Percentiles rank a stretch among this genome's conserved stretches.
phyloP scores from a whole-genome alignment of 495 filamentous ascomycete genomes.

The Penicillium dipodomyicola region DNA sequence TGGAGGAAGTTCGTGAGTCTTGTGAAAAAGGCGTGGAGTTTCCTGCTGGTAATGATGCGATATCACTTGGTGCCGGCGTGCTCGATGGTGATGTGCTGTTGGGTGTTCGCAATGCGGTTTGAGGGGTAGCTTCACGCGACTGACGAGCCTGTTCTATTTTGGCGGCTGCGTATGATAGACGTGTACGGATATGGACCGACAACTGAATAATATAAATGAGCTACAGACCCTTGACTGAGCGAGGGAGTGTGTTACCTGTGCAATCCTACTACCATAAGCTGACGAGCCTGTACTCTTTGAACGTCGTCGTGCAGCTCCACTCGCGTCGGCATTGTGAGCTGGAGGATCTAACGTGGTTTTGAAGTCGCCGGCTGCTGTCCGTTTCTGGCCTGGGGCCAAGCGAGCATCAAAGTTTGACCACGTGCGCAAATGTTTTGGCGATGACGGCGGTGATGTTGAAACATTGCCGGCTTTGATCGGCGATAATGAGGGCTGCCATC shows the following conservation, averaged over 20 bases:
- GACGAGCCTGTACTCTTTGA: slow-evolving; percentile 67
- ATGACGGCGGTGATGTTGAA: slow-evolving; percentile 13
- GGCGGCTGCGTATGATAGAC: slow-evolving; percentile 83
- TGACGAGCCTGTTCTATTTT: slow-evolving; percentile 88
- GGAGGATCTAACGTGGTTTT: slow-evolving; percentile 48
- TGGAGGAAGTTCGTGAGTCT: slow-evolving; percentile 9
- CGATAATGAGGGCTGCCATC: slow-evolving; percentile 11
- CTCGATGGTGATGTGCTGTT: slow-evolving; percentile 35
- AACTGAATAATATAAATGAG: slow-evolving; percentile 50
- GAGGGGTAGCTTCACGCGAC: slow-evolving; percentile 57
- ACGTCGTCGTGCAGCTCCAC: slow-evolving; percentile 41
- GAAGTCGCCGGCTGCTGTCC: slow-evolving; percentile 63
- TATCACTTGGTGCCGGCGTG: slow-evolving; percentile 9
- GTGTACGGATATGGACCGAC: slow-evolving; percentile 71
- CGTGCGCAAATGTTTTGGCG: slow-evolving; percentile 10
- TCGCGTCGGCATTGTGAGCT: slow-evolving; percentile 35
- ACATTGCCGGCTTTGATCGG: slow-evolving; percentile 15
- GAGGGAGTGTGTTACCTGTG: slow-evolving; percentile 57
- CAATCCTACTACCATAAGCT: slow-evolving; percentile 62
- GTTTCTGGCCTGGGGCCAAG: slow-evolving; percentile 47
- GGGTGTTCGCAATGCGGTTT: slow-evolving; percentile 67
- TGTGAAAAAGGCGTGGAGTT: slow-evolving; percentile 15
- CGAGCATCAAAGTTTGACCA: slow-evolving; percentile 14
- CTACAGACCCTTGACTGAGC: slow-evolving; percentile 8
- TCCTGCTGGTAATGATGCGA: slow-evolving; percentile 8